Conservation (phyloP, 116 monocot genomes). For the Trichopus zeylanicus region DNA sequence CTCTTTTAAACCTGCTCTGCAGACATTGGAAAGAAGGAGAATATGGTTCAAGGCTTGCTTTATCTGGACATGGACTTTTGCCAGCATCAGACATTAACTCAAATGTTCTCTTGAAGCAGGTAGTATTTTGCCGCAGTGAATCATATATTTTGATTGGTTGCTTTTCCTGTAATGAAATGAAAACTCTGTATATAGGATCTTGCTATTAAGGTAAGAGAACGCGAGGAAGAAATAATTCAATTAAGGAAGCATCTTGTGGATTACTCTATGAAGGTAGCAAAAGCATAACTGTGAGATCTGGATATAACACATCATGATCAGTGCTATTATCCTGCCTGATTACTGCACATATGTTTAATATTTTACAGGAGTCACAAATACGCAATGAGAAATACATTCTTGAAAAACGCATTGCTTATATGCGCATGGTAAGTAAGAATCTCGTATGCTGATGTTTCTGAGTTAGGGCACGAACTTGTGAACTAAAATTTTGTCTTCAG, state of each 20-base stretch:
- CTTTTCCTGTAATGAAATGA: slow-evolving; percentile 8
- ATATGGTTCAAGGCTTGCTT: slow-evolving; percentile 43
- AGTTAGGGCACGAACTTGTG: not conserved
- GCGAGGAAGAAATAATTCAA: slow-evolving; percentile 82
- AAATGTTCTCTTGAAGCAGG: slow-evolving; percentile 71
- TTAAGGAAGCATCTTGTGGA: slow-evolving; percentile 82
- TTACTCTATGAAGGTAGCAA: slow-evolving; percentile 74
- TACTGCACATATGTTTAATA: not conserved
- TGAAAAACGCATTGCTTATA: slow-evolving; percentile 90
- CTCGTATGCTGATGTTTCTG: not conserved
- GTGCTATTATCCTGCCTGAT: not conserved
- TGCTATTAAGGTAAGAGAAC: slow-evolving; percentile 61
- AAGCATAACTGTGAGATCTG: not conserved
- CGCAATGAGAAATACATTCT: slow-evolving; percentile 71
- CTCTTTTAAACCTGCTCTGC: slow-evolving; percentile 12
- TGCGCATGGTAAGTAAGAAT: slow-evolving; percentile 67
- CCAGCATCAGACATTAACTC: slow-evolving; percentile 46
- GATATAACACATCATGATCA: not conserved
- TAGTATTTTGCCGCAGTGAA: slow-evolving; percentile 13
- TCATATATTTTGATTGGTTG: not conserved
- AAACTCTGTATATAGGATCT: slow-evolving; percentile 64
- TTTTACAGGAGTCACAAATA: slow-evolving; percentile 63
- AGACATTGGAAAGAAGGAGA: slow-evolving; percentile 73
- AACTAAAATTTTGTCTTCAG: slow-evolving; percentile 28
- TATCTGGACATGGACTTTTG: slow-evolving; percentile 30